phyloP scores from a whole-genome alignment of 305 asterid species.

The Lippia alba region DNA sequence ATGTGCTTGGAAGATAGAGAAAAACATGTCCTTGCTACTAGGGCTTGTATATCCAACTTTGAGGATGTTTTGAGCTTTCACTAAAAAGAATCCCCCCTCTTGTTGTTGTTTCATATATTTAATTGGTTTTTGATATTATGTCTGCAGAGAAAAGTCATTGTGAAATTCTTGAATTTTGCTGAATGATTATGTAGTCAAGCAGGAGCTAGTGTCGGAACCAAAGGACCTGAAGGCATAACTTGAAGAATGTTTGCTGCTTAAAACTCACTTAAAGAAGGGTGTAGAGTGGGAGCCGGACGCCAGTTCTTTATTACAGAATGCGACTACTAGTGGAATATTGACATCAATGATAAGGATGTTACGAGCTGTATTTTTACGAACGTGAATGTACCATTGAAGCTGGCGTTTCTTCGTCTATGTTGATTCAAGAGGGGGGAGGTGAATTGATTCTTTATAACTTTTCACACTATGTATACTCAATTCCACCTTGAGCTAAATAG shows the following conservation, averaged over 20 bases:
- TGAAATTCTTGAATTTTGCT: conserved; percentile 29
- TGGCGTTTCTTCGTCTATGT: conserved; percentile 71
- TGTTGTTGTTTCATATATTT: conserved; percentile 32
- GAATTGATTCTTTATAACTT: too few species aligned
- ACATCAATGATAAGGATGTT: conserved; percentile 38
- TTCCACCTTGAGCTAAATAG: too few species aligned
- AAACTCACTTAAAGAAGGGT: conserved; percentile 56
- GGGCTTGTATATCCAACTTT: conserved; percentile 67
- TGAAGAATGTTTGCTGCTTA: conserved; percentile 64
- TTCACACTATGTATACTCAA: too few species aligned
- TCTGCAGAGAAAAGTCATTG: conserved; percentile 18
- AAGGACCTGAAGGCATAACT: conserved; percentile 67
- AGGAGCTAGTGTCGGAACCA: conserved; percentile 81
- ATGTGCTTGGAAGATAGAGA: conserved; percentile 77
- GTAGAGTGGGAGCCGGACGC: conserved; percentile 76
- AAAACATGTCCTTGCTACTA: conserved; percentile 52
- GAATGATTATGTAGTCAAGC: conserved; percentile 42
- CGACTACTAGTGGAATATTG: conserved; percentile 54
- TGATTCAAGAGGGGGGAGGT: too few species aligned
- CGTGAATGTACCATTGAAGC: conserved; percentile 52
- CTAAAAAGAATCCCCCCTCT: conserved; percentile 12
- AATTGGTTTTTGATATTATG: conserved; percentile 31
- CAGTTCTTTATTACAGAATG: conserved; percentile 58
- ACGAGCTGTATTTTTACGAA: conserved; percentile 45
- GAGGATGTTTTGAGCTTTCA: conserved; percentile 79